Base-by-base conservation (phyloP, 306 rosid species). In the Rosa rugosa region DNA sequence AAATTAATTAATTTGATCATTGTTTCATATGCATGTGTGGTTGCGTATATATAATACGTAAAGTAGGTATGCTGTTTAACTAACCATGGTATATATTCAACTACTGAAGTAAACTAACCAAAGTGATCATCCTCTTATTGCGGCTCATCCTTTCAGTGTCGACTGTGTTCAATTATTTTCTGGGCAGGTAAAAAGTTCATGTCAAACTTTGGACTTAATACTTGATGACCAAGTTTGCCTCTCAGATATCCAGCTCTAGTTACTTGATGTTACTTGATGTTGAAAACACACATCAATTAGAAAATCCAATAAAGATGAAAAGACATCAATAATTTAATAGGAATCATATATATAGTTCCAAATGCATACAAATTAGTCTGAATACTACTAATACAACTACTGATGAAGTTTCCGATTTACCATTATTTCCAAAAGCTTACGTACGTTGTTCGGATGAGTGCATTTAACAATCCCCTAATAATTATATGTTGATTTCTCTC, bases 111-210 rank as follows among this genome's bases (percentile, higher is more conserved):
- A 5, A 60, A 44, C 17, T 44, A 45, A 59, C 47, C 60, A 53
- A 38, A 17, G 18, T 20, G 27, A 67, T 67, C 9, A 17, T 57
- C 64, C 5, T 57, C 64, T 56, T 56, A 11, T 44, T 25, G 51
- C 50, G 54, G 57, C 50, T 60, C 18, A 75, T 45, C 79, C 54
- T 12, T 9, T 23, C 68, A 42, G 1, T 73, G 56, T 75, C 25
- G 27, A 60, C 31, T 5, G 18, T 18, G 18, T 75, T 44, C 69
- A 23, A 75, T 59, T 14, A 75, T 75, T 59, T 75, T 42, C 17
- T 59, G 69, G 27, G 56, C 25, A 75, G 69, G 78, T 75, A 59
- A 40, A 75, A 59, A 59, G 78, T 75, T 14, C 56, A 59, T 42
- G 78, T 27, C 69, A 14, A 59, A 75, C 53, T 22, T 57, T 42